Percentiles rank a stretch among this genome's conserved stretches.
These are phyloP conservation scores for Puccinia hordei DNA, from an alignment of 1,284 basidiomycete genomes.

Conservation along the genomic window DNA sequence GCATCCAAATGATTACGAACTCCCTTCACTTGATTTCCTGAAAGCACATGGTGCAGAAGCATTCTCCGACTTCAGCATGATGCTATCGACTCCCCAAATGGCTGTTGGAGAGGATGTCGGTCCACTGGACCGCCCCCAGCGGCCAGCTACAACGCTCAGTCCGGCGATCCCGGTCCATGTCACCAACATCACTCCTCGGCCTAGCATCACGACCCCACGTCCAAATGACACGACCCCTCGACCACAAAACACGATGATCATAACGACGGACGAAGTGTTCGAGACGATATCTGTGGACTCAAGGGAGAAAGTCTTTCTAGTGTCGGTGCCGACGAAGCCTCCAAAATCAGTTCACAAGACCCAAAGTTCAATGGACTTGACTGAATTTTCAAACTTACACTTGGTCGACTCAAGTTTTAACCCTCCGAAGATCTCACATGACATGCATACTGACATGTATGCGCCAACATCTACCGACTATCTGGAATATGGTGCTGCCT, in stretches of 20 bases:
- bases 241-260: slow-evolving; percentile 6
- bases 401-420: slow-evolving; percentile 22
- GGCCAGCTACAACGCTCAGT: background rate
- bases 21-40: slow-evolving; percentile 47
- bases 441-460: background rate
- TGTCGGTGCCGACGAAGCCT: background rate
- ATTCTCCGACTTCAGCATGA: slow-evolving; percentile 34
- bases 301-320: background rate
- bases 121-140: background rate
- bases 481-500: slow-evolving; percentile 18
- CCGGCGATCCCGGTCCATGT: slow-evolving; percentile 30
- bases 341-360: slow-evolving; percentile 39
- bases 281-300: background rate
- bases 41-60: slow-evolving; percentile 47
- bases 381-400: slow-evolving; percentile 48
- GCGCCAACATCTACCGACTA: slow-evolving; percentile 4
- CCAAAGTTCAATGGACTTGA: slow-evolving; percentile 49
- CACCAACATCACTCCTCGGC: slow-evolving; percentile 41
- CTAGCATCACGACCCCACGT: slow-evolving; percentile 36
- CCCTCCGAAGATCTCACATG: background rate
- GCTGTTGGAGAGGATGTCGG: background rate
- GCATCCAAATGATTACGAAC: slow-evolving; percentile 33
- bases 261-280: background rate
- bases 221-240: slow-evolving; percentile 50
- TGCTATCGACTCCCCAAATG: slow-evolving; percentile 15